Percentiles rank a stretch among this genome's conserved stretches.
phyloP scores from a whole-genome alignment of 2,329 filamentous ascomycete species.

The Trichoderma endophyticum region DNA sequence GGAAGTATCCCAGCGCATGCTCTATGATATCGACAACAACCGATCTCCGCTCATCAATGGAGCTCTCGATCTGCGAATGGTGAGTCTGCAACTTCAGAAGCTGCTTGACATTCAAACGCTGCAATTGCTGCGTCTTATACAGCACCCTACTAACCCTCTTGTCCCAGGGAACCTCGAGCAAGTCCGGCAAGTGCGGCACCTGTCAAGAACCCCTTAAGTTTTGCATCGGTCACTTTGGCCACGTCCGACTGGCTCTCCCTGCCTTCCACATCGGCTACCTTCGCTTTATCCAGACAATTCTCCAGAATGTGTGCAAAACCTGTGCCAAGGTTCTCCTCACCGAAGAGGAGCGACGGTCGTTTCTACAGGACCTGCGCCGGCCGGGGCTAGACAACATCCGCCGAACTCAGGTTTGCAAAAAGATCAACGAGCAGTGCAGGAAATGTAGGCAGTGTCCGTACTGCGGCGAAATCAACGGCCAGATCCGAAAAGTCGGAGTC shows the following conservation, averaged over 20 bases:
- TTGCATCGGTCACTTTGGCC: conserved; percentile 94
- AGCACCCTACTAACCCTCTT: neutral
- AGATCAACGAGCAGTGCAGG: conserved; percentile 82
- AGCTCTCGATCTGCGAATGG: conserved; percentile 80
- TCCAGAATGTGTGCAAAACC: conserved; percentile 94
- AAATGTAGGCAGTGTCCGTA: conserved; percentile 81
- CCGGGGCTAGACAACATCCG: conserved; percentile 79
- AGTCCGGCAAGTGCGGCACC: conserved; percentile 74
- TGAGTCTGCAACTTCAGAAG: conserved; percentile 28
- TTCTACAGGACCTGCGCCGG: conserved; percentile 74
- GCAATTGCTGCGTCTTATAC: neutral
- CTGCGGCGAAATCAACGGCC: conserved; percentile 80
- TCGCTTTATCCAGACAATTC: conserved; percentile 84
- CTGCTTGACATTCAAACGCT: neutral
- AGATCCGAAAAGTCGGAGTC: conserved; percentile 88
- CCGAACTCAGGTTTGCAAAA: conserved; percentile 79
- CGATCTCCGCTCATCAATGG: conserved; percentile 76
- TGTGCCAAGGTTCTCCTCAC: conserved; percentile 81
- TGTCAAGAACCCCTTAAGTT: conserved; percentile 77
- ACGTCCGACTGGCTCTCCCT: conserved; percentile 85
- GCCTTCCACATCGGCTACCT: conserved; percentile 96
- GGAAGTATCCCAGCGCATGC: conserved; percentile 87
- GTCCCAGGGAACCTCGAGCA: conserved; percentile 73
- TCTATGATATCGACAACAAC: conserved; percentile 84
- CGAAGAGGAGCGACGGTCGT: conserved; percentile 72